phyloP scores from a whole-genome alignment of 2,329 filamentous ascomycete species.

The Xylariaceae sp. region DNA sequence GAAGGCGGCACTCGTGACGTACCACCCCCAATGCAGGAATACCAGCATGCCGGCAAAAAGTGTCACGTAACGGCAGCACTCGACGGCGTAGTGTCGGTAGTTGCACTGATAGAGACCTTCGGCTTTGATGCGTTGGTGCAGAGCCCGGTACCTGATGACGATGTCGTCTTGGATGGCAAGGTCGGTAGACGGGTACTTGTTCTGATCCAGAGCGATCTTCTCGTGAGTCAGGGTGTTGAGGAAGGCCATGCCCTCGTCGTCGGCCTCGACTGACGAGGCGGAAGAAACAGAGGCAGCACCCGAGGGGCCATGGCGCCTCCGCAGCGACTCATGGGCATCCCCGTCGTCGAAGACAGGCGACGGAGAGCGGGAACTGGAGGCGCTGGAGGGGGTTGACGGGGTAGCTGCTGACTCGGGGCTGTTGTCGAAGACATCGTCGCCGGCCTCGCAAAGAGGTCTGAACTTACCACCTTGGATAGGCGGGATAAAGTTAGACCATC shows the following conservation, averaged over 20 bases:
- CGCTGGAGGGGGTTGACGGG: slow-evolving; percentile 41
- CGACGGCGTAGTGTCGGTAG: slow-evolving; percentile 73
- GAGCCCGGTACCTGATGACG: slow-evolving; percentile 72
- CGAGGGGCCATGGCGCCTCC: slow-evolving; percentile 28
- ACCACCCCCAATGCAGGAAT: slow-evolving; percentile 62
- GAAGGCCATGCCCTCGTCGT: slow-evolving; percentile 54
- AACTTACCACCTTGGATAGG: slow-evolving; percentile 89
- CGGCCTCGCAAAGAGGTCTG: slow-evolving; percentile 41
- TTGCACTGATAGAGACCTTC: slow-evolving; percentile 82
- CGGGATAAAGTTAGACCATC: slow-evolving; percentile 83
- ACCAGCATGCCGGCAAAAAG: slow-evolving; percentile 61
- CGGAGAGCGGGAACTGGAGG: slow-evolving; percentile 49
- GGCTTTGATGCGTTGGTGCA: slow-evolving; percentile 67
- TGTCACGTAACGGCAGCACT: slow-evolving; percentile 66
- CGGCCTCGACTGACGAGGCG: slow-evolving; percentile 49
- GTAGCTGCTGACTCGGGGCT: slow-evolving; percentile 35
- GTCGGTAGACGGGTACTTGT: slow-evolving; percentile 79
- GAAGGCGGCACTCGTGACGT: slow-evolving; percentile 64
- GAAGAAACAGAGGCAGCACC: slow-evolving; percentile 56
- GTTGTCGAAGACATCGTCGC: slow-evolving; percentile 33
- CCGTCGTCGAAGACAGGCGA: slow-evolving; percentile 51
- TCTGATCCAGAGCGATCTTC: slow-evolving; percentile 70
- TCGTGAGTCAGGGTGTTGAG: slow-evolving; percentile 70
- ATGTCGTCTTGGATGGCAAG: slow-evolving; percentile 69
- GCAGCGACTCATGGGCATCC: slow-evolving; percentile 20